Base-by-base conservation (phyloP, 2,329 filamentous ascomycete genomes). In the Xylaria sp. region DNA sequence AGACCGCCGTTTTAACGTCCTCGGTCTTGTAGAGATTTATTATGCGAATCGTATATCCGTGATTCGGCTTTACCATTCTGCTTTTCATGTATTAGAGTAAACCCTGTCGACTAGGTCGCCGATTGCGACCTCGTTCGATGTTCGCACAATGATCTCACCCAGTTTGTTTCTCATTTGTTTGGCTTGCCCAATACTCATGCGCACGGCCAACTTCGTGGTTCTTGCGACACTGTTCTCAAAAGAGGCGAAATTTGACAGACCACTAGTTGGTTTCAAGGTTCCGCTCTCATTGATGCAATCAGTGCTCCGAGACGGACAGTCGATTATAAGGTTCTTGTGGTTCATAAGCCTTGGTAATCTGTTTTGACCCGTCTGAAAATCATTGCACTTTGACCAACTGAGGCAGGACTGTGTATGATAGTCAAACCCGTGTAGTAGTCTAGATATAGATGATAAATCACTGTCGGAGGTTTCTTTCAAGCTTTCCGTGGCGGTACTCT, bases 381-480 rank as follows among this genome's bases (percentile, higher is more conserved):
- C 38, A 37, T 46, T 43, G 9, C 28, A 31, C 28, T 9, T 31
- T 19, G 5, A 25, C 14, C 38, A n/a, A 15, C 46, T 25, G 19
- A 23, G 7, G 40, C 4, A n/a, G 40, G 19, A 11, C 19, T 21
- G 8, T 42, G 51, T 61, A 45, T 45, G 14, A 46, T 42, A 52
- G 33, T 57, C 8, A 21, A 47, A 52, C 33, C 14, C 9, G 23
- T 63, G 52, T 63, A 47, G 35, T 38, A 31, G 9, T 5, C 28
- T 31, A 37, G 35, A 55, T 25, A 46, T 14, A 50, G 46, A 31
- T 45, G 2, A 23, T 31, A 9, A 35, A n/a, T n/a, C 19, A 52
- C 31, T 42, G 17, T 15, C 28, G 21, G 17, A 19, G 21, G 15
- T 25, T n/a, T 3, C 21, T 38, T 25, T 21, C 35, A 11, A 15